These are phyloP conservation scores for Jatropha curcas DNA, from an alignment of 345 rosid species.

Conservation along the genomic window DNA sequence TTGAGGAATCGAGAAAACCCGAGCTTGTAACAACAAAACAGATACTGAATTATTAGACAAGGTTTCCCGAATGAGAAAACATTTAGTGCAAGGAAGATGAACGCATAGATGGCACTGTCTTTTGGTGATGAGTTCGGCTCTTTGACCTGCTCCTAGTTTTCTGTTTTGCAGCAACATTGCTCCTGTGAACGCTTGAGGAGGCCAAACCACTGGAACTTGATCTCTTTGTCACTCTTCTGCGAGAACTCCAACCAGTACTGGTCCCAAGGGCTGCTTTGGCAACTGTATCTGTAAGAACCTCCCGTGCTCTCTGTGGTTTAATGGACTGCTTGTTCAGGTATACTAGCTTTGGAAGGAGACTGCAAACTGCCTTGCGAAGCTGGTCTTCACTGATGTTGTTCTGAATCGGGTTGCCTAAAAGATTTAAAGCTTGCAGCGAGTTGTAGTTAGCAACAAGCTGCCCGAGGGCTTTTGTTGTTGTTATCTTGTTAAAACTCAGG, in stretches of 20 bases:
- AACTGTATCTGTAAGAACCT: constrained; percentile 64
- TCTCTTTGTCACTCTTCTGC: constrained; percentile 42
- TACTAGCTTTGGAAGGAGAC: constrained; percentile 76
- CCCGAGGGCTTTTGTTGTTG: constrained; percentile 76
- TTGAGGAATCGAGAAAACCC: neutral
- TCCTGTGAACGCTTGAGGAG: constrained; percentile 36
- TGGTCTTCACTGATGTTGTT: constrained; percentile 75
- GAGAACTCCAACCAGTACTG: constrained; percentile 32
- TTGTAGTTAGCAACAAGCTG: constrained; percentile 92
- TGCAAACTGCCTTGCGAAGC: constrained; percentile 66
- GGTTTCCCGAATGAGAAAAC: neutral
- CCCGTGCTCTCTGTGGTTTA: constrained; percentile 74
- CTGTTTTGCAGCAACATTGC: constrained; percentile 21
- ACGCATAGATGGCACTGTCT: constrained; percentile 25
- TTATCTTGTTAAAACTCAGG: constrained; percentile 92
- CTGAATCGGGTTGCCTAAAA: constrained; percentile 81
- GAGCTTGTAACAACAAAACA: neutral
- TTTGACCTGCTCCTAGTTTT: constrained; percentile 41
- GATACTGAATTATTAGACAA: neutral
- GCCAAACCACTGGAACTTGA: constrained; percentile 33
- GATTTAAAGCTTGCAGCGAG: constrained; percentile 72
- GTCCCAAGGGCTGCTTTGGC: constrained; percentile 78
- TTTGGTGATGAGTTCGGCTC: constrained; percentile 34
- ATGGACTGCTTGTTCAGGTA: constrained; percentile 84
- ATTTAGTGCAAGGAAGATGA: constrained; percentile 30